Conservation (phyloP, 176 grass and related monocot genomes). For the Oryza glaberrima region DNA sequence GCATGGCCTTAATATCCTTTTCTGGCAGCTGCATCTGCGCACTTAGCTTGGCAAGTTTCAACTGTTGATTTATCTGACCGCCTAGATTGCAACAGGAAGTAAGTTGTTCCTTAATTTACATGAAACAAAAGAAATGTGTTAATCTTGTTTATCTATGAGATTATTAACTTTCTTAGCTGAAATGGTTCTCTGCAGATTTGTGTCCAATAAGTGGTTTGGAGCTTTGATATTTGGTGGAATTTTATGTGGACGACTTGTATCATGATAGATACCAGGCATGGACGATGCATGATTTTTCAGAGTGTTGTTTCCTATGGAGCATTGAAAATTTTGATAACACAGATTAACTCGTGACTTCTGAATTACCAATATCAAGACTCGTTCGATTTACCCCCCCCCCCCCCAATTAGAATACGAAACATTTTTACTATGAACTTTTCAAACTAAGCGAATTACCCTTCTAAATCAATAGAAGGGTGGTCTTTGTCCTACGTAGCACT, state of each 20-base stretch:
- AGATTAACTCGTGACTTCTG: neutral
- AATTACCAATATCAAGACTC: too few species aligned
- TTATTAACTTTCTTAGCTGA: conserved; percentile 16
- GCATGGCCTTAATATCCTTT: conserved; percentile 85
- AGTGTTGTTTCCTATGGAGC: neutral
- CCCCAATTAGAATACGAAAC: too few species aligned
- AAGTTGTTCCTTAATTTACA: conserved; percentile 49
- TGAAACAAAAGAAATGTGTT: neutral
- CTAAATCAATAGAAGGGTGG: too few species aligned
- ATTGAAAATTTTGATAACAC: conserved; percentile 7
- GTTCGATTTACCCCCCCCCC: too few species aligned
- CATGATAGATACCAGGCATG: conserved; percentile 38
- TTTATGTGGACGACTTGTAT: conserved; percentile 64
- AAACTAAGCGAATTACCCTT: too few species aligned
- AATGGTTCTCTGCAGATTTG: conserved; percentile 58
- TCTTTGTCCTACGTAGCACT: too few species aligned
- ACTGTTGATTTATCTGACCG: conserved; percentile 70
- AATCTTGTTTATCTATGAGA: neutral
- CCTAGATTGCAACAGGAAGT: conserved; percentile 79
- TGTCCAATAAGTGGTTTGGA: conserved; percentile 97
- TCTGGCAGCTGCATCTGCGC: conserved; percentile 59
- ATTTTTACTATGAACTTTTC: too few species aligned
- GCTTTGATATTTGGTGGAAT: conserved; percentile 74
- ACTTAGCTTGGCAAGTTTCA: conserved; percentile 80
- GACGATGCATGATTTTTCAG: neutral